A percentile compares a stretch with the other conserved stretches of the same genome.
Conservation (phyloP, 2,329 filamentous ascomycete species). For the Aspergillus sp. region DNA sequence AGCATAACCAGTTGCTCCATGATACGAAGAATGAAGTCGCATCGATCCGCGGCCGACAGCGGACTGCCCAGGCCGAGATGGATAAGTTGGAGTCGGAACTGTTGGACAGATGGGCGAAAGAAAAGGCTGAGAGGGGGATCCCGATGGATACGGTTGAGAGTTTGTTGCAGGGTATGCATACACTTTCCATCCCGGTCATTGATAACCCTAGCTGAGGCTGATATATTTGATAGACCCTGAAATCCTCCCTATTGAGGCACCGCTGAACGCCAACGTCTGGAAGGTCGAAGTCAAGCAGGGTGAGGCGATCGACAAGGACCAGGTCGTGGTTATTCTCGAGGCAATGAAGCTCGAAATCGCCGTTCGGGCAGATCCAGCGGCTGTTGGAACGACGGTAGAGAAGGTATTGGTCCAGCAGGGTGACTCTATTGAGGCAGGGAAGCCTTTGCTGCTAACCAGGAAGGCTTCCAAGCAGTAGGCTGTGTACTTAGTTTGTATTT, state of each 20-base stretch:
- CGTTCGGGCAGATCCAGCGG: constrained; percentile 26
- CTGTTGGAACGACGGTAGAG: constrained; percentile 25
- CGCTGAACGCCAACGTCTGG: constrained; percentile 48
- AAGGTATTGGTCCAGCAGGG: constrained; percentile 35
- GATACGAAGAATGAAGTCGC: constrained; percentile 42
- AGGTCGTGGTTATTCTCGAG: constrained; percentile 43
- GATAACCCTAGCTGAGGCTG: neutral
- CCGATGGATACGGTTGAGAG: constrained; percentile 44
- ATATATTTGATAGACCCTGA: constrained; percentile 22
- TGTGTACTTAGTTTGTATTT: too few relatives aligned
- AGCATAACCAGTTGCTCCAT: constrained; percentile 44
- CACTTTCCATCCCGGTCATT: neutral
- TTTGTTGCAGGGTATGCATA: constrained; percentile 37
- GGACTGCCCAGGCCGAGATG: constrained; percentile 41
- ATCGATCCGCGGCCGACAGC: constrained; percentile 39
- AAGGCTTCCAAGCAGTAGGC: constrained; percentile 1
- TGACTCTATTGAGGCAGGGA: constrained; percentile 31
- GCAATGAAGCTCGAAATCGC: constrained; percentile 53
- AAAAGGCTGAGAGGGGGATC: constrained; percentile 43
- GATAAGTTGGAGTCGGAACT: constrained; percentile 29
- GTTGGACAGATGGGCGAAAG: constrained; percentile 29
- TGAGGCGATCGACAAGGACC: constrained; percentile 34
- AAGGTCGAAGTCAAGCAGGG: constrained; percentile 42
- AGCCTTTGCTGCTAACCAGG: constrained; percentile 23
- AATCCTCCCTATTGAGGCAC: constrained; percentile 33